phyloP scores from a whole-genome alignment of 2,329 filamentous ascomycete genomes.

The Aspergillus pseudoviridinutans region DNA sequence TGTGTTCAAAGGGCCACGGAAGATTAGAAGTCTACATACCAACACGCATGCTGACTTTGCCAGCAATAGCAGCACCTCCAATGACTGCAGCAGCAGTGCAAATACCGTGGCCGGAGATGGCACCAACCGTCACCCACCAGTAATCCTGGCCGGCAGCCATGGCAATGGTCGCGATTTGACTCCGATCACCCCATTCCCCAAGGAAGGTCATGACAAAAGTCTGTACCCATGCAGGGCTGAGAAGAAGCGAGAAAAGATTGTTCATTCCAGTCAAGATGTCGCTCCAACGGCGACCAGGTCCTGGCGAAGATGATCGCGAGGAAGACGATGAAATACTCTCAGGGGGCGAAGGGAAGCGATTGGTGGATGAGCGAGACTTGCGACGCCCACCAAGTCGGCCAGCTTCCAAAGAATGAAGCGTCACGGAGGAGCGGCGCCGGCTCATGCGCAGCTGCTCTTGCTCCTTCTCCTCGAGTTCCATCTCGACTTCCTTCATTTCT shows the following conservation, averaged over 20 bases:
- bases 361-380: constrained; percentile 65
- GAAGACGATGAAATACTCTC: constrained; percentile 77
- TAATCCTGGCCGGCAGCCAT: constrained; percentile 99
- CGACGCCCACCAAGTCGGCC: constrained; percentile 60
- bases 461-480: constrained; percentile 91
- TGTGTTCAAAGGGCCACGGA: background rate
- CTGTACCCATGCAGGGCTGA: constrained; percentile 97
- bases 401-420: constrained; percentile 75
- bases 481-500: constrained; percentile 96
- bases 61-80: constrained; percentile 87
- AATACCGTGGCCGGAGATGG: constrained; percentile 77
- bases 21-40: constrained; percentile 60
- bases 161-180: constrained; percentile 96
- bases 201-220: constrained; percentile 99
- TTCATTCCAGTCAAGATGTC: constrained; percentile 61
- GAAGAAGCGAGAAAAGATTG: constrained; percentile 80
- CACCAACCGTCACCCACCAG: constrained; percentile 95
- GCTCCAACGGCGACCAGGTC: constrained; percentile 43
- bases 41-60: constrained; percentile 89
- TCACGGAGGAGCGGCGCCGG: constrained; percentile 63
- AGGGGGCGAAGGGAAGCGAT: constrained; percentile 73
- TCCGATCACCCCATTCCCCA: constrained; percentile 96
- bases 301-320: constrained; percentile 56
- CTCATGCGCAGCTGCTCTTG: constrained; percentile 65
- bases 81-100: constrained; percentile 91